A percentile compares a stretch with the other conserved stretches of the same genome.
phyloP scores from a whole-genome alignment of 192 early-diverging fungal genomes.

The Geranomyces michiganensis region DNA sequence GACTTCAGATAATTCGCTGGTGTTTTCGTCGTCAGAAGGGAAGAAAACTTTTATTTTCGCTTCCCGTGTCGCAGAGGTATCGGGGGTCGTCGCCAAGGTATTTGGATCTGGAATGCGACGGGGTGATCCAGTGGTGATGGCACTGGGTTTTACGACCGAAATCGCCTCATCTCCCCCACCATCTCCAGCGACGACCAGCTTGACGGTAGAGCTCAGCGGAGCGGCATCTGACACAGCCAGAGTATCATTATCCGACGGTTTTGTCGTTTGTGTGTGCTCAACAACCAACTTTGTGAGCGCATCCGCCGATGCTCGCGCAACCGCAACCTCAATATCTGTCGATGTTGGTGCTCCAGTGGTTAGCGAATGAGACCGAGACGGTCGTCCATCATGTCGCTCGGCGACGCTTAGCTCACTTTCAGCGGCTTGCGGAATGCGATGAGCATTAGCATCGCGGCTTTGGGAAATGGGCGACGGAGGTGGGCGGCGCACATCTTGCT shows the following conservation, averaged over 20 bases:
- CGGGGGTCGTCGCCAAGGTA: too few species aligned
- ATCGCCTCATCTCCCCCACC: too few species aligned
- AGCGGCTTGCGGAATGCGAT: conserved; percentile 20
- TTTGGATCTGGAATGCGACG: too few species aligned
- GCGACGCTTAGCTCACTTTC: conserved; percentile 25
- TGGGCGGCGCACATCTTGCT: neutral
- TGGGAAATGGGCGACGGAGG: neutral
- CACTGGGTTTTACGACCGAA: too few species aligned
- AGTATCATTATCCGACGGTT: too few species aligned
- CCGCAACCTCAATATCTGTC: neutral
- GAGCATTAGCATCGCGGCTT: neutral
- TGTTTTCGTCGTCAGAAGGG: conserved; percentile 12
- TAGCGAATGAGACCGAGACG: neutral
- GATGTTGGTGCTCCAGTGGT: conserved; percentile 9
- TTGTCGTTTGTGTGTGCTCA: too few species aligned
- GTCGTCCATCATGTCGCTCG: neutral
- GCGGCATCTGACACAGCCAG: too few species aligned
- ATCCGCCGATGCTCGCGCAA: neutral
- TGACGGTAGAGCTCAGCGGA: too few species aligned
- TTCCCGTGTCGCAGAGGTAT: too few species aligned
- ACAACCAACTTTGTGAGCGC: neutral
- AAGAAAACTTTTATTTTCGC: neutral
- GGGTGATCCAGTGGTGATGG: too few species aligned
- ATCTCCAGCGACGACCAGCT: too few species aligned
- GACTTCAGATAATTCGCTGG: conserved; percentile 29